Base-by-base conservation (phyloP, 148 eudicot species). In the Beta vulgaris region DNA sequence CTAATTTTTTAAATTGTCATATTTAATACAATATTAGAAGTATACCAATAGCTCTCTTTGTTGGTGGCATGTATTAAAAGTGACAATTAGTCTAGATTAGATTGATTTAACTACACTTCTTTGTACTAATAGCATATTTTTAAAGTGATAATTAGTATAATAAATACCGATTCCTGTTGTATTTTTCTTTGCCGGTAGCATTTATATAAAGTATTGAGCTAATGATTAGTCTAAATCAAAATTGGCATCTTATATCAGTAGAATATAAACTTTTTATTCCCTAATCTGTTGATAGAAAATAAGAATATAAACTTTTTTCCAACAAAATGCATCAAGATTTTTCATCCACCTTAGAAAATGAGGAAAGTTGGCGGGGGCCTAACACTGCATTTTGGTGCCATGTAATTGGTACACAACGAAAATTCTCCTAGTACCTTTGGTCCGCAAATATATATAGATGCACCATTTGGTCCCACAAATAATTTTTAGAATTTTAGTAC, bases 381-480 rank as follows among this genome's bases (percentile, higher is more conserved):
- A 0, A 46, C 53, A 6, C 6, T 34, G 68, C 46, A n/a, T 11
- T 40, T 10, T 14, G 26, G 67, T 59, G 54, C 53, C 29, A 61
- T 43, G 42, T 19, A 42, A 58, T 44, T n/a, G 42, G 69, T 62
- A 63, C 49, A 75, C 2, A 53, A 65, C 39, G 36, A 75, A 75
- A 64, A 75, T 49, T 75, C 63, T 35, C 43, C 25, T 58, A 65
- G 66, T 53, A 62, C 32, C 25, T 19, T 21, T 37, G n/a, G n/a
- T n/a, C n/a, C n/a, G n/a, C n/a, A n/a, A n/a, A n/a, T n/a, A n/a
- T n/a, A n/a, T n/a, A n/a, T n/a, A n/a, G n/a, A n/a, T n/a, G n/a
- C n/a, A n/a, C n/a, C n/a, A n/a, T n/a, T 32, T 64, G 71, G 71
- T 64, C 49, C 71, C 63, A 51, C 71, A 39, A 75, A 64, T 35